A percentile compares a stretch with the other conserved stretches of the same genome.
Evolutionary conservation across 352 stramenopile genomes (phyloP).

Genomic region (Phytopythium litorale): DNA sequence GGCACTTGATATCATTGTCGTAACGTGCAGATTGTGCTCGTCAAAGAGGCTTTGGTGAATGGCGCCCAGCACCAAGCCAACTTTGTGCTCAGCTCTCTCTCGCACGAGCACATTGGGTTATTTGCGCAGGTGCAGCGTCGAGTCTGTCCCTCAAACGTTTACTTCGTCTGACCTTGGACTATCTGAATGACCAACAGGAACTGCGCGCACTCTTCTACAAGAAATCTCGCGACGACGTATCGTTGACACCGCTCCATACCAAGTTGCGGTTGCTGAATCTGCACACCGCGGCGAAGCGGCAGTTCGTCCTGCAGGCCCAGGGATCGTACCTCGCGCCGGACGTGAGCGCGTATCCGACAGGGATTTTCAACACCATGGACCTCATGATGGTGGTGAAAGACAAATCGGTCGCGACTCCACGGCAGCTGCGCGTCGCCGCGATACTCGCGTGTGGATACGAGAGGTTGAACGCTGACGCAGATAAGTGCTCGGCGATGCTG

Average conservation of each 20-base stretch:
- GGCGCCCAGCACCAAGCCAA: conserved; percentile 84
- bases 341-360: conserved; percentile 39
- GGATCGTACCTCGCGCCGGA: conserved; percentile 65
- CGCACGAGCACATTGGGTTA: conserved; percentile 64
- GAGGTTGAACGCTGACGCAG: conserved; percentile 52
- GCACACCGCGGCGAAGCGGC: conserved; percentile 63
- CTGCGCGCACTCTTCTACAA: conserved; percentile 75
- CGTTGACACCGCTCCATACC: conserved; percentile 59
- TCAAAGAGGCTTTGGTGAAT: conserved; percentile 75
- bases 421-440: conserved; percentile 62
- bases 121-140: conserved; percentile 48
- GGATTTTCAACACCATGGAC: conserved; percentile 80
- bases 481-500: conserved; percentile 64
- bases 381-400: conserved; percentile 82
- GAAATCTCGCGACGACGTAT: conserved; percentile 29
- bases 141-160: not conserved
- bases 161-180: not conserved
- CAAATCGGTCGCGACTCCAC: conserved; percentile 48
- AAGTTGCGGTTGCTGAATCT: conserved; percentile 71
- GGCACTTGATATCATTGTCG: not conserved
- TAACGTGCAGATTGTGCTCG: conserved; percentile 50
- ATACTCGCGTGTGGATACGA: conserved; percentile 80
- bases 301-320: conserved; percentile 60
- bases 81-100: conserved; percentile 79
- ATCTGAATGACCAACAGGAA: conserved; percentile 30